Percentiles rank a stretch among this genome's conserved stretches.
Conservation (phyloP, 495 filamentous ascomycete species). For the Aspergillus heteromorphus region DNA sequence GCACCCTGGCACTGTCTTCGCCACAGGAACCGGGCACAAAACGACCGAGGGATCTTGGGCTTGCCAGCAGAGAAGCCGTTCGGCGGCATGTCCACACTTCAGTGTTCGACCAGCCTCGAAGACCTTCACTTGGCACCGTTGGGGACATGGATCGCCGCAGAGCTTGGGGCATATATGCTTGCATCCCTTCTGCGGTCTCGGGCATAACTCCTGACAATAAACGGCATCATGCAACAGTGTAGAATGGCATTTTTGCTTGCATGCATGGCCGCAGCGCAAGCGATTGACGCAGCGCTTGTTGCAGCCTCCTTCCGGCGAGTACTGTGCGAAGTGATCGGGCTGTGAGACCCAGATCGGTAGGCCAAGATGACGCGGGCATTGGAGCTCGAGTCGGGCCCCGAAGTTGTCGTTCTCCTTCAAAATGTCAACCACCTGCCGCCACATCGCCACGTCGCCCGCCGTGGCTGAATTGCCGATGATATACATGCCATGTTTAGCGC, state of each 20-base stretch:
- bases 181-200: constrained; percentile 50
- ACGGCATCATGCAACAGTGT: constrained; percentile 57
- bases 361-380: constrained; percentile 64
- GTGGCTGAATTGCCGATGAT: constrained; percentile 69
- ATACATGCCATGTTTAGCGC: constrained; percentile 80
- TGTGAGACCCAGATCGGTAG: constrained; percentile 48
- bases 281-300: constrained; percentile 50
- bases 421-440: constrained; percentile 57
- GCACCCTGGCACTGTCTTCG: constrained; percentile 47
- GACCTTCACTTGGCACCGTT: constrained; percentile 39
- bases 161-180: constrained; percentile 53
- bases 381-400: constrained; percentile 50
- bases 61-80: constrained; percentile 47
- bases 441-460: constrained; percentile 57
- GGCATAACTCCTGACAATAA: constrained; percentile 57
- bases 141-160: constrained; percentile 57
- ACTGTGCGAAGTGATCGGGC: constrained; percentile 56
- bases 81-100: constrained; percentile 54
- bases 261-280: constrained; percentile 68
- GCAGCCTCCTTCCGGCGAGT: constrained; percentile 72
- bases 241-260: constrained; percentile 66
- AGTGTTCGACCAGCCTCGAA: constrained; percentile 36
- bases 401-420: constrained; percentile 45
- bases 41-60: constrained; percentile 34
- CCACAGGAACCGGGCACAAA: constrained; percentile 33